Evolutionary conservation across 2,329 filamentous ascomycete species (phyloP).

Genomic region (Eutypella sp.): DNA sequence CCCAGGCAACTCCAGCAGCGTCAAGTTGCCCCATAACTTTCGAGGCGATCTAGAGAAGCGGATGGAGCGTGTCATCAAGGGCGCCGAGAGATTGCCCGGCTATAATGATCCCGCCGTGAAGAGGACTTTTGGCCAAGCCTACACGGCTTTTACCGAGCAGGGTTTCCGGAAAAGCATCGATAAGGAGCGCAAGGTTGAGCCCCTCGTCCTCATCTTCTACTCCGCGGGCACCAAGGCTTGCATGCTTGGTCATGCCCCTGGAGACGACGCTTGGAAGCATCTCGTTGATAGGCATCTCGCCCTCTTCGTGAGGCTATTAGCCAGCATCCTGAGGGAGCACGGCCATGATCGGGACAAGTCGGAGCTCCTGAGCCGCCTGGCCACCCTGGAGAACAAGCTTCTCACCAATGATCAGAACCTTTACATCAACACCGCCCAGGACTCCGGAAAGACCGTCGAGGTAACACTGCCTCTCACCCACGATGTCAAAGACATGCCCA

Average conservation of each 20-base stretch:
- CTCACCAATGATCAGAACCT: slow-evolving; percentile 92
- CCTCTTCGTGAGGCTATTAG: slow-evolving; percentile 84
- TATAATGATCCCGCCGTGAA: slow-evolving; percentile 90
- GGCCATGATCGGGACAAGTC: slow-evolving; percentile 81
- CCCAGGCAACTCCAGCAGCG: slow-evolving; percentile 40
- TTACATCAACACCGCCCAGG: slow-evolving; percentile 55
- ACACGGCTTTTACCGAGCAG: slow-evolving; percentile 86
- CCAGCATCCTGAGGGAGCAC: slow-evolving; percentile 72
- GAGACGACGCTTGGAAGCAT: slow-evolving; percentile 85
- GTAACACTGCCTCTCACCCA: slow-evolving; percentile 79
- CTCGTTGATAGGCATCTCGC: slow-evolving; percentile 93
- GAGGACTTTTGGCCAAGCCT: slow-evolving; percentile 88
- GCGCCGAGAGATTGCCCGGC: slow-evolving; percentile 78
- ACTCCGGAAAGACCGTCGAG: slow-evolving; percentile 65
- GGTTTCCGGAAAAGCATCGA: slow-evolving; percentile 87
- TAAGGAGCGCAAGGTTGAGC: slow-evolving; percentile 88
- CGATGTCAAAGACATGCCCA: slow-evolving; percentile 93
- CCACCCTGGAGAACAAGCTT: slow-evolving; percentile 85
- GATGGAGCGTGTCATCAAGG: slow-evolving; percentile 73
- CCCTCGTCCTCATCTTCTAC: slow-evolving; percentile 92
- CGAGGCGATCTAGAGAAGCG: slow-evolving; percentile 58
- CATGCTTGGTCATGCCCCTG: slow-evolving; percentile 62
- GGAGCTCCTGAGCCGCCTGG: slow-evolving; percentile 74
- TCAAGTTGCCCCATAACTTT: slow-evolving; percentile 56
- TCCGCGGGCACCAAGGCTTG: slow-evolving; percentile 89